Conservation (phyloP, 2,329 filamentous ascomycete genomes). For the Stagonosporopsis vannaccii region DNA sequence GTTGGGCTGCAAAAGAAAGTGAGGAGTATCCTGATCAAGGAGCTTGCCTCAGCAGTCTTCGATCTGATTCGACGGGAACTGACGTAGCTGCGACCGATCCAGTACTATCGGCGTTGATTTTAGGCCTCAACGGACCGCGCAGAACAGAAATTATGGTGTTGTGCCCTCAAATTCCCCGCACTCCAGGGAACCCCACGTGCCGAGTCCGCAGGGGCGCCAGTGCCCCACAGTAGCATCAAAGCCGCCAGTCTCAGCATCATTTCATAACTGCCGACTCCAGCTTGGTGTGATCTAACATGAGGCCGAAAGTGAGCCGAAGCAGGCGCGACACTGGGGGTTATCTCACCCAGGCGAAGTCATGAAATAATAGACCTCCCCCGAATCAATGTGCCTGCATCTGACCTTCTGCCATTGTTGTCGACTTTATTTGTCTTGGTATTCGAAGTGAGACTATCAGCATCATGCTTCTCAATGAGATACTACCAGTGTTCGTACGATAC, state of each 20-base stretch:
- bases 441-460: conserved; percentile 9
- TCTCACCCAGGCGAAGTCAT: not conserved
- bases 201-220: not conserved
- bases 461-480: conserved; percentile 48
- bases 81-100: not conserved
- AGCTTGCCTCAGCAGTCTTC: not conserved
- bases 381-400: not conserved
- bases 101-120: not conserved
- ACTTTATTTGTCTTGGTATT: not conserved
- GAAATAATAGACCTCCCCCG: conserved; percentile 7
- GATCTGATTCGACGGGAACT: not conserved
- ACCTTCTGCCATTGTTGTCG: not conserved
- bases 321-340: conserved; percentile 1
- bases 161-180: conserved; percentile 6
- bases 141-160: not conserved
- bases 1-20: not conserved
- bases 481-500: conserved; percentile 47
- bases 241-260: not conserved
- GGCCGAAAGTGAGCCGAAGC: not conserved
- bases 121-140: not conserved
- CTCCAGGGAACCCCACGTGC: not conserved
- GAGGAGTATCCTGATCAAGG: not conserved
- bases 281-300: conserved; percentile 1
- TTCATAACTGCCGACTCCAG: conserved; percentile 19
- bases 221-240: conserved; percentile 7